Base-by-base conservation (phyloP, 1,139 yeast genomes). In the Yueomyces sp. region DNA sequence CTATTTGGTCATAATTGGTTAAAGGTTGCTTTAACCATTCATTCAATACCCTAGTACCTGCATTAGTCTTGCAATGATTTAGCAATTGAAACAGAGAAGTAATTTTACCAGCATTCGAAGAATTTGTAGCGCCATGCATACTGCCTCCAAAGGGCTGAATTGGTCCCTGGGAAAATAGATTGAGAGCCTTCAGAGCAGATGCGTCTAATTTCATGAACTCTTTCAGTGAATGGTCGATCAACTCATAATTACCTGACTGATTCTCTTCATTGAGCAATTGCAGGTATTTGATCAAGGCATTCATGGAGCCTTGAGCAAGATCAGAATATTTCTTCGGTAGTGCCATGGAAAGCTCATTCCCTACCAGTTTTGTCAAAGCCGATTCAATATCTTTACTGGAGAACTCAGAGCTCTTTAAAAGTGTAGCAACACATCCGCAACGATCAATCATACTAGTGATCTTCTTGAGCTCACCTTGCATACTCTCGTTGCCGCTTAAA, bases 21-120 rank as follows among this genome's bases (percentile, higher is more conserved):
- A 91, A 69, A 0, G 98, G 98, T 62, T 91, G 98, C 56, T 91
- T 91, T 49, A 93, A 70, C 98, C 98, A 91, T 56, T 86, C 96
- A 9, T 91, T 79, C 35, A 91, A 70, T 43, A 89, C 65, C 51
- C 97, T 73, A 1, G 91, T 70, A 3, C 98, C 98, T 26, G 93
- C 85, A 1, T 78, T 70, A 2, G 95, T 81, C 55, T 83, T 85
- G 66, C 97, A 91, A 50, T 79, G 78, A 66, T 91, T 91, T 51
- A 91, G 68, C 38, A 93, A 68, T 30, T 93, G 96, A 58, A 75
- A 87, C 37, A 91, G 65, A 4, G 94, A 82, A 43, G 82, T 70
- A 37, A 74, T 69, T 49, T 73, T 75, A 28, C 67, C 59, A 4
- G 69, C 66, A 48, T 60, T 54, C 3, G 64, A 70, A 38, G 63